Evolutionary conservation across 164 flowering plant genomes (phyloP), one percentile per base, ranked within the genome.

Genomic region (Tinospora cordifolia): DNA sequence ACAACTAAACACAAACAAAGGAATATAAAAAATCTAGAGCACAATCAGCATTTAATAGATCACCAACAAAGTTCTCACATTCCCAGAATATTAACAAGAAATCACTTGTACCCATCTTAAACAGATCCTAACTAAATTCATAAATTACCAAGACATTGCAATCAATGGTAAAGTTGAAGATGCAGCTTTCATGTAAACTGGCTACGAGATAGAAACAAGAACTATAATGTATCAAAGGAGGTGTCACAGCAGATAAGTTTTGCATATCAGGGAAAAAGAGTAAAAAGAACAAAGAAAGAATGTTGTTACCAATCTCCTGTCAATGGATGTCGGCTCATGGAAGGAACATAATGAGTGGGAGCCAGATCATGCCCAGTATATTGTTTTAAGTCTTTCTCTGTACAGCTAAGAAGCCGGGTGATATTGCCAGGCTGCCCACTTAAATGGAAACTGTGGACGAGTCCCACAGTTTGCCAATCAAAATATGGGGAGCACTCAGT

Each of bases 401-500:
- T 89, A 80, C 99, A 95, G 83, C 98, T 92, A 30, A 95, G 88
- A 77, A 95, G 97, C 36, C 99, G 84, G 17, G 99, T 92, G 57
- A 95, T 83, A 75, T 88, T 87, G 70, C 98, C 99, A 63, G 98
- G 99, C 83, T 95, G 98, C 46, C 99, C 98, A 80, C 99, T 95
- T 70, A 75, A 78, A 76, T 74, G 84, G 79, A 95, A 95, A 80
- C 99, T 95, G 78, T 95, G 99, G 46, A 95, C 69, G 68, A 95
- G 88, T 26, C 99, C 98, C 41, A 92, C 96, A 78, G 99, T 92
- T 77, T 95, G 99, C 99, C 99, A 95, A 79, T 95, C 99, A 79
- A 95, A 95, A 71, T 90, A 92, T 30, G 91, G 73, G 41, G 87
- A 69, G 72, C 99, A 92, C 72, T 95, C 99, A 4, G 98, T 90